These are phyloP conservation scores for Aspergillus coremiiformis DNA, from an alignment of 495 filamentous ascomycete genomes.

Conservation along the genomic window DNA sequence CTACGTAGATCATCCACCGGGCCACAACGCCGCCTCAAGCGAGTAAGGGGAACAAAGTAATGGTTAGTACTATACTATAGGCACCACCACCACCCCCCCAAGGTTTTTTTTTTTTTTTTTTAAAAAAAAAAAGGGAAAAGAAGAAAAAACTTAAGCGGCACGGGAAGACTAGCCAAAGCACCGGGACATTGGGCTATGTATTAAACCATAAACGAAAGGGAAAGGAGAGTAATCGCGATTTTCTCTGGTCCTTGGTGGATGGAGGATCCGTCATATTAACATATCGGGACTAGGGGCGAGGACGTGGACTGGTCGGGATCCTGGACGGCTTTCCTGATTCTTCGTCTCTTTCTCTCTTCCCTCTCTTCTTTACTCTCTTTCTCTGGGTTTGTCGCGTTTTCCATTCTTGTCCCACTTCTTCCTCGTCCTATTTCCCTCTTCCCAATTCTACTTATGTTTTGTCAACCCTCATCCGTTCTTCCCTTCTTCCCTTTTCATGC, in stretches of 20 bases:
- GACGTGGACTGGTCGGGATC: slow-evolving; percentile 33
- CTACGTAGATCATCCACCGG: slow-evolving; percentile 17
- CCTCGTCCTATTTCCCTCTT: slow-evolving; percentile 6
- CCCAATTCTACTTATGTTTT: slow-evolving; percentile 1
- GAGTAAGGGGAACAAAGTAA: slow-evolving; percentile 12
- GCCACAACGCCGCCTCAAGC: slow-evolving; percentile 5
- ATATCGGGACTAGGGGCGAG: slow-evolving; percentile 42
- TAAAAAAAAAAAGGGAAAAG: neutral
- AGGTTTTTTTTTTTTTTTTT: too few relatives aligned
- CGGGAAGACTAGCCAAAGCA: slow-evolving; percentile 7
- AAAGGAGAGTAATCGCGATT: slow-evolving; percentile 7
- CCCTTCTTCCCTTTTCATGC: slow-evolving; percentile 1
- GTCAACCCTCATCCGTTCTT: slow-evolving; percentile 1
- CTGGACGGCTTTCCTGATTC: slow-evolving; percentile 30
- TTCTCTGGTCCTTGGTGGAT: slow-evolving; percentile 27
- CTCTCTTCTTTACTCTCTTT: slow-evolving; percentile 15
- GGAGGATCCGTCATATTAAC: slow-evolving; percentile 46
- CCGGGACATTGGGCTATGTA: slow-evolving; percentile 10
- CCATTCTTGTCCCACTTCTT: slow-evolving; percentile 11
- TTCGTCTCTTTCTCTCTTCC: slow-evolving; percentile 15
- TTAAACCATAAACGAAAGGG: slow-evolving; percentile 9
- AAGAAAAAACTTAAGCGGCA: slow-evolving; percentile 1
- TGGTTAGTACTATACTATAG: neutral
- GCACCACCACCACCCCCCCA: neutral
- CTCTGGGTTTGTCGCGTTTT: slow-evolving; percentile 11